These are phyloP conservation scores for Aspergillus sp. DNA, from an alignment of 2,329 filamentous ascomycete genomes.

Conservation along the genomic window DNA sequence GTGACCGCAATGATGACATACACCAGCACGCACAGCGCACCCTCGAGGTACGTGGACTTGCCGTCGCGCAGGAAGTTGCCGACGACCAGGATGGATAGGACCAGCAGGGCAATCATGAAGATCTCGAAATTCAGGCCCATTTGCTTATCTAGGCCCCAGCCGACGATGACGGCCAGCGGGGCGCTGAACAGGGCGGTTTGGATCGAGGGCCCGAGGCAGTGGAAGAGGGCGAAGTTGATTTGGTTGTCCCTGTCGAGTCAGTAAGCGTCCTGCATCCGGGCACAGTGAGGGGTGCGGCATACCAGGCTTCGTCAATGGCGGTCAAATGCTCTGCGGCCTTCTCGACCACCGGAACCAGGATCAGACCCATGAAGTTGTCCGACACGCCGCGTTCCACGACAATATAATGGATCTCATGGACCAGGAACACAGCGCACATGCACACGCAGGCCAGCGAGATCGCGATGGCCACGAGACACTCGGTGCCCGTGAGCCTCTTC, in stretches of 20 bases:
- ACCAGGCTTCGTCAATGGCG: conserved; percentile 75
- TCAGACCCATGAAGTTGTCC: conserved; percentile 58
- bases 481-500: conserved; percentile 64
- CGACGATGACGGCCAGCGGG: conserved; percentile 71
- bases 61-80: conserved; percentile 80
- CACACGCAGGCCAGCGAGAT: conserved; percentile 61
- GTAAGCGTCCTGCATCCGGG: neutral
- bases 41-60: conserved; percentile 86
- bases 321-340: conserved; percentile 81
- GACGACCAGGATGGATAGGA: conserved; percentile 76
- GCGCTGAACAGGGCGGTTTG: conserved; percentile 86
- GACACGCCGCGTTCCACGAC: conserved; percentile 43
- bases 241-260: conserved; percentile 31
- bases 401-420: conserved; percentile 59
- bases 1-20: conserved; percentile 55
- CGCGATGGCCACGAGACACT: conserved; percentile 57
- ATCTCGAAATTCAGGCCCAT: conserved; percentile 80
- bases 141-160: conserved; percentile 61
- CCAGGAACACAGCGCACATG: conserved; percentile 63
- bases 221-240: conserved; percentile 76
- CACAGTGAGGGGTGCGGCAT: conserved; percentile 21
- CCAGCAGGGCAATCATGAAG: conserved; percentile 73
- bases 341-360: conserved; percentile 70
- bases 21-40: conserved; percentile 61
- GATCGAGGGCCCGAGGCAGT: conserved; percentile 77